These are phyloP conservation scores for Sporothrix variecibatus DNA, from an alignment of 2,329 filamentous ascomycete species.

Conservation along the genomic window DNA sequence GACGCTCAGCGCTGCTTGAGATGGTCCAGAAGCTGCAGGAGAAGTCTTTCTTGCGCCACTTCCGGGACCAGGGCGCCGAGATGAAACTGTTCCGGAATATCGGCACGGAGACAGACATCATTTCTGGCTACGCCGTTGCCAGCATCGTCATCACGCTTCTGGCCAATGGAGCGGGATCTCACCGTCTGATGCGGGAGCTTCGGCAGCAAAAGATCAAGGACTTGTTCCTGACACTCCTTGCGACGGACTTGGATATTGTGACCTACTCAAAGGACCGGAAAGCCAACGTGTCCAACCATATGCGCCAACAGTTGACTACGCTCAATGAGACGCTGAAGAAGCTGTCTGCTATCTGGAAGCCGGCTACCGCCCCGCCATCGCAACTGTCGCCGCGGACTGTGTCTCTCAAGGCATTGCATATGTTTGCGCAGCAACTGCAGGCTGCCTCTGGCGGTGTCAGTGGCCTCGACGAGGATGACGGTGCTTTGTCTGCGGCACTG, in stretches of 20 bases:
- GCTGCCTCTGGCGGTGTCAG: constrained; percentile 46
- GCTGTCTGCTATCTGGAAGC: constrained; percentile 60
- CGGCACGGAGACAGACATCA: constrained; percentile 58
- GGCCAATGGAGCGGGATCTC: constrained; percentile 56
- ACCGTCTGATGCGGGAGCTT: constrained; percentile 58
- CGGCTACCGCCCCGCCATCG: constrained; percentile 37
- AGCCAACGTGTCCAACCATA: constrained; percentile 68
- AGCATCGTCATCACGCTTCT: constrained; percentile 65
- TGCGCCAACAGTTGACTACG: constrained; percentile 56
- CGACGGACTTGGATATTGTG: constrained; percentile 56
- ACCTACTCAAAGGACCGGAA: constrained; percentile 64
- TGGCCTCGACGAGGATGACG: constrained; percentile 35
- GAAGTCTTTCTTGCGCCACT: constrained; percentile 66
- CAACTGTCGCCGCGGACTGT: constrained; percentile 63
- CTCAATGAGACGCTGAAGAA: constrained; percentile 57
- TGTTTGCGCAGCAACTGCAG: constrained; percentile 55
- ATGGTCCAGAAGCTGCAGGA: constrained; percentile 61
- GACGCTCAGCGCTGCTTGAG: constrained; percentile 62
- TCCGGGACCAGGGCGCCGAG: constrained; percentile 73
- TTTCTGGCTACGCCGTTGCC: constrained; percentile 65
- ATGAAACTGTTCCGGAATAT: constrained; percentile 66
- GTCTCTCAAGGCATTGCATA: constrained; percentile 64
- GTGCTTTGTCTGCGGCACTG: constrained; percentile 52
- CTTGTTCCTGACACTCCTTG: constrained; percentile 60
- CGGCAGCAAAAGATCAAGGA: constrained; percentile 54